phyloP scores from a whole-genome alignment of 345 rosid genomes.

The Populus simonii region DNA sequence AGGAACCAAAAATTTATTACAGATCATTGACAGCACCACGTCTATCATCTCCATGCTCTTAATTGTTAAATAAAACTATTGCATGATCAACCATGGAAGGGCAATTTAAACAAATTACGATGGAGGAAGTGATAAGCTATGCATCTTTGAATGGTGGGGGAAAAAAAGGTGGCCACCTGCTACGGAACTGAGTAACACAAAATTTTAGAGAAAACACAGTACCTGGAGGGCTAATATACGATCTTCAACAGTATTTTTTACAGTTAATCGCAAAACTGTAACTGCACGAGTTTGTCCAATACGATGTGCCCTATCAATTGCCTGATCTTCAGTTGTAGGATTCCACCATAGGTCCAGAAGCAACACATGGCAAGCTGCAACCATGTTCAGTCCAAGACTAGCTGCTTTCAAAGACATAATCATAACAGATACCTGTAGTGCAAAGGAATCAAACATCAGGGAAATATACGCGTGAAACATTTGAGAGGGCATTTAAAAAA shows the following conservation, averaged over 20 bases:
- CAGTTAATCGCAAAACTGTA: slow-evolving; percentile 78
- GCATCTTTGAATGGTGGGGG: neutral
- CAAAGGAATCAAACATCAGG: slow-evolving; percentile 2
- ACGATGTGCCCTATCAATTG: slow-evolving; percentile 96
- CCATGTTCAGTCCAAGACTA: slow-evolving; percentile 96
- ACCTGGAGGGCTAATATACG: slow-evolving; percentile 91
- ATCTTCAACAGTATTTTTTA: slow-evolving; percentile 88
- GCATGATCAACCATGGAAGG: neutral
- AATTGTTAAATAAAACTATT: neutral
- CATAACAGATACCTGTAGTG: slow-evolving; percentile 73
- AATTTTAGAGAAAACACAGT: neutral
- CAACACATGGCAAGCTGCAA: slow-evolving; percentile 89
- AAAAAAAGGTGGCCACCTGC: neutral
- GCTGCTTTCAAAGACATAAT: slow-evolving; percentile 98
- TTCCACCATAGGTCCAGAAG: slow-evolving; percentile 98
- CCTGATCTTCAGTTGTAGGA: slow-evolving; percentile 96
- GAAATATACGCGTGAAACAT: neutral
- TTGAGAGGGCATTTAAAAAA: neutral
- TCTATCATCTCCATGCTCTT: neutral
- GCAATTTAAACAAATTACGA: neutral
- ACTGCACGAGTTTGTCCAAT: slow-evolving; percentile 95
- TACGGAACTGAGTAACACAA: neutral
- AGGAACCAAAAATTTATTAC: neutral
- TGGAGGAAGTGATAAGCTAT: neutral
- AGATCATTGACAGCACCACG: neutral